Percentiles rank a stretch among this genome's conserved stretches.
Conservation (phyloP, 2,329 filamentous ascomycete species). For the Aspergillus udagawae region DNA sequence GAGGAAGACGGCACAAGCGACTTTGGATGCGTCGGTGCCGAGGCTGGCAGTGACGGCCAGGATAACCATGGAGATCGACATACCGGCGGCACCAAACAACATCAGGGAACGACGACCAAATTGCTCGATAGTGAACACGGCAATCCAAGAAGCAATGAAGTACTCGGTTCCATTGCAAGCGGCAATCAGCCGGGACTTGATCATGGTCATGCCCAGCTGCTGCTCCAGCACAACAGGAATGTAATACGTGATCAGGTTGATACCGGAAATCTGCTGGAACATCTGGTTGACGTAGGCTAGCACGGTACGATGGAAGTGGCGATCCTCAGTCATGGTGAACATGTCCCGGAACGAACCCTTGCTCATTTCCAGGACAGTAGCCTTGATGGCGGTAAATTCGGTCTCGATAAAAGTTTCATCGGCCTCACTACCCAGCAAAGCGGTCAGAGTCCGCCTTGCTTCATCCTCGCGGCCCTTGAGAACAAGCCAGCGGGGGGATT, state of each 20-base stretch:
- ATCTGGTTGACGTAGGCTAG: constrained; percentile 57
- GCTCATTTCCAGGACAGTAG: constrained; percentile 49
- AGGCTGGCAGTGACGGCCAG: constrained; percentile 34
- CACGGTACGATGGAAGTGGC: constrained; percentile 53
- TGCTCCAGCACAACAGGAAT: constrained; percentile 42
- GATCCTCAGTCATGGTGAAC: constrained; percentile 56
- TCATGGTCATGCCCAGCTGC: constrained; percentile 36
- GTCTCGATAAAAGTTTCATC: constrained; percentile 44
- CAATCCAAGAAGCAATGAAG: constrained; percentile 49
- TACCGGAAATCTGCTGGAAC: constrained; percentile 49
- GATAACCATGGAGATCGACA: constrained; percentile 64
- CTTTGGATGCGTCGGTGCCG: constrained; percentile 17
- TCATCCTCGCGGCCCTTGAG: constrained; percentile 53
- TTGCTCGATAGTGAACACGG: constrained; percentile 49
- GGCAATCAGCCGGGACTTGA: constrained; percentile 48
- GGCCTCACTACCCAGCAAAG: constrained; percentile 45
- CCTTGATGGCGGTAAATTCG: constrained; percentile 52
- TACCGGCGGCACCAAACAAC: constrained; percentile 64
- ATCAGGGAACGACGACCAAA: constrained; percentile 62
- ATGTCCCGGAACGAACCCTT: constrained; percentile 53
- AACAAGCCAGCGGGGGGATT: constrained; percentile 58
- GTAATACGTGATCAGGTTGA: constrained; percentile 46
- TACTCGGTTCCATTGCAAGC: constrained; percentile 53
- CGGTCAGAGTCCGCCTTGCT: constrained; percentile 45
- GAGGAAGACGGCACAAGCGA: constrained; percentile 37